Conservation (phyloP, 163 green algal species). For the Coccomyxa subellipsoidea region DNA sequence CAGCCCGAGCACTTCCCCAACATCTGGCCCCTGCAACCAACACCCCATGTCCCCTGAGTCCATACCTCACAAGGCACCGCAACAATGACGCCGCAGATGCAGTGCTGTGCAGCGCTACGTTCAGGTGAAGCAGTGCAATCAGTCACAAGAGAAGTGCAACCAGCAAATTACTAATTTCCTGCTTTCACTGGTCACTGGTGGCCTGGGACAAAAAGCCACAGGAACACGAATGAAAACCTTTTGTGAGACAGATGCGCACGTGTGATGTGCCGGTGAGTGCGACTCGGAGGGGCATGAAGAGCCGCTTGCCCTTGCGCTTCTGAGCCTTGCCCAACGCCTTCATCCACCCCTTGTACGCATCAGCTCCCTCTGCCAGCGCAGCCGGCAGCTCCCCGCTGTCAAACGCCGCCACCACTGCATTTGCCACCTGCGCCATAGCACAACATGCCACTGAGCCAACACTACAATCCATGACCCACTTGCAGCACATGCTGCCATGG, state of each 20-base stretch:
- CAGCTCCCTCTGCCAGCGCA: conserved; percentile 64
- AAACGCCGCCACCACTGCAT: conserved; percentile 66
- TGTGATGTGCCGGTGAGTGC: conserved; percentile 74
- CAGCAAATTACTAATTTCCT: too few relatives aligned
- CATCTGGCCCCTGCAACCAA: conserved; percentile 74
- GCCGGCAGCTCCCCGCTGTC: conserved; percentile 76
- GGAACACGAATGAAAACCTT: neutral
- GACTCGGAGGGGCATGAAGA: conserved; percentile 98
- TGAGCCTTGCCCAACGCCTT: conserved; percentile 91
- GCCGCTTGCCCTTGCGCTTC: conserved; percentile 92
- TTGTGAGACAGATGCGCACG: neutral
- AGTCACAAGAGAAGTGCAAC: too few relatives aligned
- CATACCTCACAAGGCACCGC: conserved; percentile 31
- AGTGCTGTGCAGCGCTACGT: too few relatives aligned
- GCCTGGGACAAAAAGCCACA: too few relatives aligned
- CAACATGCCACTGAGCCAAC: neutral
- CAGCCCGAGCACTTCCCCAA: conserved; percentile 79
- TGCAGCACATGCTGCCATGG: too few relatives aligned
- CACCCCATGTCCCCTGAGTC: neutral
- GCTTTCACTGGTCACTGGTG: too few relatives aligned
- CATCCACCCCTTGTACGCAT: conserved; percentile 82
- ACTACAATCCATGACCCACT: too few relatives aligned
- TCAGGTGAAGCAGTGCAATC: too few relatives aligned
- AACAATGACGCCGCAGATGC: too few relatives aligned
- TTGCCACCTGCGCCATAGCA: neutral